These are phyloP conservation scores for Akanthomyces muscarius DNA, from an alignment of 2,329 filamentous ascomycete species.

Conservation along the genomic window DNA sequence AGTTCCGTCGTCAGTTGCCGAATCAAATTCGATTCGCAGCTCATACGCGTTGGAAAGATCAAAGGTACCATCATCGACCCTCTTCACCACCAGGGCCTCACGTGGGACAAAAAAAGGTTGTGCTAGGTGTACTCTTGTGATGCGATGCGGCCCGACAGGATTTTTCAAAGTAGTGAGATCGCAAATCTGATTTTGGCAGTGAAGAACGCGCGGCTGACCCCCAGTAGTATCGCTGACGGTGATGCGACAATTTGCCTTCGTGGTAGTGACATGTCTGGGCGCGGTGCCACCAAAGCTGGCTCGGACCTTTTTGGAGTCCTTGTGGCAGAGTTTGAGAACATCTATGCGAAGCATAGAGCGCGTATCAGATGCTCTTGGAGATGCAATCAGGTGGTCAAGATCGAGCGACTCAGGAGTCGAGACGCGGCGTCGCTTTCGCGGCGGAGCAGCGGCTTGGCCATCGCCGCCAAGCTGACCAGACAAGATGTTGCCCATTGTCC, in stretches of 20 bases:
- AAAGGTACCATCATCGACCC: slow-evolving; percentile 43
- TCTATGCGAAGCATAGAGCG: slow-evolving; percentile 48
- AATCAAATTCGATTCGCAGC: slow-evolving; percentile 49
- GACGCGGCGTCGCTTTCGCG: slow-evolving; percentile 49
- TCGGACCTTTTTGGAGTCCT: slow-evolving; percentile 39
- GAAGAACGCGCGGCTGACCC: slow-evolving; percentile 40
- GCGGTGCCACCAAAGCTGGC: slow-evolving; percentile 27
- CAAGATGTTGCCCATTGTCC: slow-evolving; percentile 41
- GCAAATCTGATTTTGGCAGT: slow-evolving; percentile 53
- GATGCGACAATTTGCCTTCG: slow-evolving; percentile 36
- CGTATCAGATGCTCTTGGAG: slow-evolving; percentile 29
- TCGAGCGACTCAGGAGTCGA: slow-evolving; percentile 34
- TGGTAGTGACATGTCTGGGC: slow-evolving; percentile 28
- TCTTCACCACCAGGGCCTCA: slow-evolving; percentile 47
- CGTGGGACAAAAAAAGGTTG: slow-evolving; percentile 50
- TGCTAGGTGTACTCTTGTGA: slow-evolving; percentile 46
- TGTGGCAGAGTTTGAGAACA: slow-evolving; percentile 49
- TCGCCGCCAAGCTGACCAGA: slow-evolving; percentile 36
- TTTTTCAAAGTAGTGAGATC: slow-evolving; percentile 48
- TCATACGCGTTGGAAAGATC: slow-evolving; percentile 48
- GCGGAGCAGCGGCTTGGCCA: slow-evolving; percentile 34
- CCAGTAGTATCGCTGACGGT: slow-evolving; percentile 34
- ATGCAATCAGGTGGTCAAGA: slow-evolving; percentile 32
- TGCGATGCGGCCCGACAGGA: slow-evolving; percentile 40
- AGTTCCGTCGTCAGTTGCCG: slow-evolving; percentile 39